These are phyloP conservation scores for Claviceps paspali DNA, from an alignment of 2,329 filamentous ascomycete species.

Conservation along the genomic window DNA sequence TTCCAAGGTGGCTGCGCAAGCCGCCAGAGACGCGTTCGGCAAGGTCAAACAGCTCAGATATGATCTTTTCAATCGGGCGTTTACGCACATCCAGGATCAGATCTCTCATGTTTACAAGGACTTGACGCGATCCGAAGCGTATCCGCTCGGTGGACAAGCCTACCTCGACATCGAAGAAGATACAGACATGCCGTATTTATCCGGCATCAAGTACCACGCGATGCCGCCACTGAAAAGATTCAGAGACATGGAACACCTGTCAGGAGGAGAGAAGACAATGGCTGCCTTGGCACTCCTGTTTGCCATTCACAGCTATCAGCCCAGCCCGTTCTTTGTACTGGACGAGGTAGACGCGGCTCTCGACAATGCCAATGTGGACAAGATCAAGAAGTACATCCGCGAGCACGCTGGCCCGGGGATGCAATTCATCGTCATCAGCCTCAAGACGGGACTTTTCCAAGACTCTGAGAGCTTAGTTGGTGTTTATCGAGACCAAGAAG, in stretches of 20 bases:
- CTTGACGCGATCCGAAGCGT: slow-evolving; percentile 77
- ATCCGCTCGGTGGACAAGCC: slow-evolving; percentile 75
- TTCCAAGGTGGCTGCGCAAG: slow-evolving; percentile 57
- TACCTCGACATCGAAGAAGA: slow-evolving; percentile 91
- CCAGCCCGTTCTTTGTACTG: slow-evolving; percentile 91
- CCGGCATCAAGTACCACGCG: slow-evolving; percentile 94
- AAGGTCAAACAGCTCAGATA: slow-evolving; percentile 67
- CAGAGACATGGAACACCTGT: slow-evolving; percentile 96
- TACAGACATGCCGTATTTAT: slow-evolving; percentile 88
- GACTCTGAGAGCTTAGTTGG: slow-evolving; percentile 91
- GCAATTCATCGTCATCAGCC: slow-evolving; percentile 96
- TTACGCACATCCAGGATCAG: slow-evolving; percentile 86
- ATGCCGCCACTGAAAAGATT: slow-evolving; percentile 98
- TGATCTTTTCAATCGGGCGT: slow-evolving; percentile 89
- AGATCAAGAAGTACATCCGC: slow-evolving; percentile 90
- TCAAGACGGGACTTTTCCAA: slow-evolving; percentile 93
- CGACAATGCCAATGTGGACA: slow-evolving; percentile 94
- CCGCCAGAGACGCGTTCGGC: slow-evolving; percentile 71
- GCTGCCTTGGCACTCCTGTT: slow-evolving; percentile 92
- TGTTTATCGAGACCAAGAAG: slow-evolving; percentile 86
- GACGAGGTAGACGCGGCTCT: slow-evolving; percentile 96
- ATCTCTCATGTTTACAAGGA: slow-evolving; percentile 92
- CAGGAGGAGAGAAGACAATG: slow-evolving; percentile 97
- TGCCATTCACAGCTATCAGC: slow-evolving; percentile 91
- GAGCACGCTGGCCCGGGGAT: slow-evolving; percentile 92